A percentile compares a stretch with the other conserved stretches of the same genome.
Conservation (phyloP, 1,284 basidiomycete species). For the Rhizoctonia solani region DNA sequence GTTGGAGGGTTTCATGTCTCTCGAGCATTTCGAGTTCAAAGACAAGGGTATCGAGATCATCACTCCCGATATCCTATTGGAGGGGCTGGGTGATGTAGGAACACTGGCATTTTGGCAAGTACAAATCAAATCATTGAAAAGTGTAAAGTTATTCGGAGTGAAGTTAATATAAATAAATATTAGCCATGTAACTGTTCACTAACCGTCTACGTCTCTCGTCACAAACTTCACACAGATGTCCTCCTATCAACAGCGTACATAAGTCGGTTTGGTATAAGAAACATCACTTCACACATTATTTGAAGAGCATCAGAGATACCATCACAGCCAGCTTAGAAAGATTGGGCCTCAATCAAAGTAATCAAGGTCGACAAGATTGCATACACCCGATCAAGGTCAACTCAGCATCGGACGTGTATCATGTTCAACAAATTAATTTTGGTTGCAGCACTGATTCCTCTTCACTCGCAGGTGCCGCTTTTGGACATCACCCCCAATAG, state of each 20-base stretch:
- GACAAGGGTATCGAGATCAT: background rate
- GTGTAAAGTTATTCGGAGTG: conserved; percentile 17
- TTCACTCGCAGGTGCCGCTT: background rate
- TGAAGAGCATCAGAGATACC: no score
- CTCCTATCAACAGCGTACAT: no score
- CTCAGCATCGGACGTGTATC: background rate
- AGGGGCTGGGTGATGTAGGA: conserved; percentile 13
- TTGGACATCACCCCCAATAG: background rate
- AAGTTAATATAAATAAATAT: background rate
- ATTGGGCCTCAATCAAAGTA: no score
- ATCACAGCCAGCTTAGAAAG: no score
- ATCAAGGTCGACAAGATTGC: no score
- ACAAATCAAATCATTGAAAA: background rate
- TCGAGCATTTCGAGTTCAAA: conserved; percentile 7
- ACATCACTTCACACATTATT: no score
- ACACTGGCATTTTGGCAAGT: conserved; percentile 14
- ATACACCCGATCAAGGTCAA: no score
- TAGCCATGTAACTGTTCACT: background rate
- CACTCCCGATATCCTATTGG: background rate
- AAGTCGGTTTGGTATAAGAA: no score
- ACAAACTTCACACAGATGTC: no score
- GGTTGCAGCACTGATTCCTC: background rate
- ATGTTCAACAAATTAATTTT: background rate
- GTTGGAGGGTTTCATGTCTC: background rate
- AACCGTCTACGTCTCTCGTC: background rate